Conservation (phyloP, 1,284 basidiomycete genomes). For the Papiliotrema nemorosa region DNA sequence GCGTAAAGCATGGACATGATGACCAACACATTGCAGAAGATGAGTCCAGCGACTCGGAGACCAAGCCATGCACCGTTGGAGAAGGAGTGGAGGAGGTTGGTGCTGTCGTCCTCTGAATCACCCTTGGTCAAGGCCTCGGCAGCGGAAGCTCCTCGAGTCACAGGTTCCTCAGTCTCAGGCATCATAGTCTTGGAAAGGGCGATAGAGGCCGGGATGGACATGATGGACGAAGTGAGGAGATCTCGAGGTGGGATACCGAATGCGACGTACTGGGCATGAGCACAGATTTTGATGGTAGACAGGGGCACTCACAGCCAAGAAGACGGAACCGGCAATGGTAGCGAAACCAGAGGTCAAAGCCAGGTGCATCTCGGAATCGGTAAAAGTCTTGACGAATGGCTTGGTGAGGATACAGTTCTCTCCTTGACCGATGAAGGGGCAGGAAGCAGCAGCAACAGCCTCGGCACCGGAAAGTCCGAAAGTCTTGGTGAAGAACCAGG, state of each 20-base stretch:
- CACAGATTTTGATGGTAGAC: too few relatives aligned
- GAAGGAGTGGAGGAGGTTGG: constrained; percentile 82
- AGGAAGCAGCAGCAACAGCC: constrained; percentile 84
- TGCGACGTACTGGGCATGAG: constrained; percentile 58
- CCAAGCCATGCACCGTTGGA: constrained; percentile 82
- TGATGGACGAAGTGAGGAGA: constrained; percentile 83
- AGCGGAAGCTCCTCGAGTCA: constrained; percentile 70
- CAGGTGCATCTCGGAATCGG: constrained; percentile 80
- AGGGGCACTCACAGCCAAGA: constrained; percentile 57
- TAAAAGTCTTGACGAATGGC: constrained; percentile 85
- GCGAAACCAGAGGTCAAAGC: constrained; percentile 83
- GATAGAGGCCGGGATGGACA: constrained; percentile 92
- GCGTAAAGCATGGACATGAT: constrained; percentile 76
- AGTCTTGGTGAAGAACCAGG: constrained; percentile 73
- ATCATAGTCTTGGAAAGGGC: constrained; percentile 81
- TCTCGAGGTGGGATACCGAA: constrained; percentile 76
- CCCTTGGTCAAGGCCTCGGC: constrained; percentile 66
- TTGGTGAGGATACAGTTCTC: constrained; percentile 75
- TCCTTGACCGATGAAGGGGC: constrained; percentile 86
- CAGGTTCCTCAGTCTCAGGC: constrained; percentile 77
- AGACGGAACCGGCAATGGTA: constrained; percentile 84
- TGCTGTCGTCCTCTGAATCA: constrained; percentile 49
- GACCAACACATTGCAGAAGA: constrained; percentile 63
- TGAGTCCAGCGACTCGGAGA: constrained; percentile 53
- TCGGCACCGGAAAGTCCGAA: constrained; percentile 64